phyloP scores from a whole-genome alignment of 2,329 filamentous ascomycete genomes.

The Metarhizium robertsii region DNA sequence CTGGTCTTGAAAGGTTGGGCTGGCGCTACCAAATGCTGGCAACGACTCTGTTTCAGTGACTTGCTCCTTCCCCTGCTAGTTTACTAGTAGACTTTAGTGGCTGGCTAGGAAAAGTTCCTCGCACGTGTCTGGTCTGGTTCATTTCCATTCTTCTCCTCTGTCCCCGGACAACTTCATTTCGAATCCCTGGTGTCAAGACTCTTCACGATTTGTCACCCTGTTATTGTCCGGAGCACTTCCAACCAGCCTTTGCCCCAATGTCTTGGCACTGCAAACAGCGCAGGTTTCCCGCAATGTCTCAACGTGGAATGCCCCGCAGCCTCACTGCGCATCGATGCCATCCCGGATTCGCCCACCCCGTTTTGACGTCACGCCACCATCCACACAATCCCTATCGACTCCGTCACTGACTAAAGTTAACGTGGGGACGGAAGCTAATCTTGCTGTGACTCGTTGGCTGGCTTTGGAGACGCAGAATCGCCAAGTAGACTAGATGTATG shows the following conservation, averaged over 20 bases:
- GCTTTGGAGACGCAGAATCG: background rate
- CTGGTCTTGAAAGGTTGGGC: too few relatives aligned
- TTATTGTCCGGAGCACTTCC: background rate
- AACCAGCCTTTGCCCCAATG: background rate
- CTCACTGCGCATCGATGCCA: background rate
- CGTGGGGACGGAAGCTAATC: background rate
- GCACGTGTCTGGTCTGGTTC: background rate
- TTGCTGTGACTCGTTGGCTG: background rate
- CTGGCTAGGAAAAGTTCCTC: background rate
- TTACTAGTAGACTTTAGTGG: background rate
- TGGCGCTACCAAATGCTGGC: too few relatives aligned
- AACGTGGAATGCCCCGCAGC: background rate
- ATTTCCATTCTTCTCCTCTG: background rate
- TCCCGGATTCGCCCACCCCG: background rate
- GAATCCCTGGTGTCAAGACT: background rate
- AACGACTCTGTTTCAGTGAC: too few relatives aligned
- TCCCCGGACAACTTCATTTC: background rate
- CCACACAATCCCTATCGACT: background rate
- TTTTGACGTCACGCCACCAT: constrained; percentile 1
- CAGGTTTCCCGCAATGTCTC: background rate
- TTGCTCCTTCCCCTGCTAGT: background rate
- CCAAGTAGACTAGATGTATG: constrained; percentile 1
- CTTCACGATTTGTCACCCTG: background rate
- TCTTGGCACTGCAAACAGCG: constrained; percentile 1
- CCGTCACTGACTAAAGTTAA: background rate